Evolutionary conservation across 202 grass and related monocot genomes (phyloP).

Genomic region (Brachypodium distachyon): DNA sequence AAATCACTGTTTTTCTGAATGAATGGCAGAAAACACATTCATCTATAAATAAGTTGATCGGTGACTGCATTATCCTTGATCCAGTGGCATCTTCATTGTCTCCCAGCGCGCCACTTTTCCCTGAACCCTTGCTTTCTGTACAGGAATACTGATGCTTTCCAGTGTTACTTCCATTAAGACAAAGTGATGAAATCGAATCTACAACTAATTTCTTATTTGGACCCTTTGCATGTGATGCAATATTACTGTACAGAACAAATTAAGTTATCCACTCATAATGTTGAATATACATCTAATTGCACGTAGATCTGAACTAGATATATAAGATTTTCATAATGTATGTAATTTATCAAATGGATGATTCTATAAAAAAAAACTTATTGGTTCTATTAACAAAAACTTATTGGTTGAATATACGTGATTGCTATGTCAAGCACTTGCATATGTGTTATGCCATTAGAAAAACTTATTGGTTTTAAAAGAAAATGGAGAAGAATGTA

Average conservation of each 20-base stretch:
- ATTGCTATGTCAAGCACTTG: neutral
- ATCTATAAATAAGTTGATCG: constrained; percentile 51
- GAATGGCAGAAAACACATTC: constrained; percentile 81
- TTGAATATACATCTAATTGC: neutral
- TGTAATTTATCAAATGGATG: neutral
- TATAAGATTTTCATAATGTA: neutral
- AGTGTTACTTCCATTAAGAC: neutral
- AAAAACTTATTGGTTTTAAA: too few relatives aligned
- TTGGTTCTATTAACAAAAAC: too few relatives aligned
- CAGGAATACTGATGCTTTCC: neutral
- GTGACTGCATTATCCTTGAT: constrained; percentile 22
- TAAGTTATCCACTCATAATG: neutral
- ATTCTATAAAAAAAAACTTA: neutral
- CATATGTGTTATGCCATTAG: neutral
- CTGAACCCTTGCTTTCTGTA: neutral
- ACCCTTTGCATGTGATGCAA: neutral
- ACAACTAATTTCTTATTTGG: neutral
- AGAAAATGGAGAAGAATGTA: too few relatives aligned
- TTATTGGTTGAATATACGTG: too few relatives aligned
- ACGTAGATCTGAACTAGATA: neutral
- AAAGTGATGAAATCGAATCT: neutral
- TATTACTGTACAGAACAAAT: constrained; percentile 3
- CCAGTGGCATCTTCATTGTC: neutral
- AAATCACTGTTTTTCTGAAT: constrained; percentile 56
- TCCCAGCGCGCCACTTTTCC: neutral